Evolutionary conservation across 306 rosid genomes (phyloP), one percentile per base, ranked within the genome.

Genomic region (Acacia acuminata): DNA sequence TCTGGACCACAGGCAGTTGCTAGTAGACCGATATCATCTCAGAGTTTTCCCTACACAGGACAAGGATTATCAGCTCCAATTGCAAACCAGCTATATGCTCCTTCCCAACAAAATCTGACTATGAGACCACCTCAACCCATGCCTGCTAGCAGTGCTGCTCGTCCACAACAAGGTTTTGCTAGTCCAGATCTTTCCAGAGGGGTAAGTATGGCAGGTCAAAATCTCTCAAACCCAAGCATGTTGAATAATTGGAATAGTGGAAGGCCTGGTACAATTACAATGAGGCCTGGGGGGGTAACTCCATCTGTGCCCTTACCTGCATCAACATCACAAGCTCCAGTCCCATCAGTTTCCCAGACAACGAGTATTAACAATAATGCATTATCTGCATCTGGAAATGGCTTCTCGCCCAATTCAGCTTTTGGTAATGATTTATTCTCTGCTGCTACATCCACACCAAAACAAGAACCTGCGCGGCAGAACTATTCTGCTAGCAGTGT

Each of bases 231-330:
- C 87, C 83, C 93, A 65, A 77, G 82, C 78, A 27, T 78, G 64
- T 84, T 95, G 48, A 90, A 85, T 69, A 87, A 90, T 84, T 92
- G 97, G 98, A 92, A 87, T 71, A 67, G 90, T 83, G 92, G 86
- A 78, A 85, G 90, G 77, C 73, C 93, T 16, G 82, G 90, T 58
- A 69, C 76, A 25, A 86, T 82, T 78, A 85, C 96, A 79, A 27
- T 85, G 80, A 89, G 88, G 77, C 91, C 98, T 63, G 86, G 92
- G 73, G 98, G 96, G 65, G 30, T 83, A 13, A 73, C 83, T 72
- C 90, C 94, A 38, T 77, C 97, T 19, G 24, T 72, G 86, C 82
- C 87, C 79, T 87, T 85, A 58, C 69, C 87, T 12, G 77, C 90
- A 6, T 36, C 84, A 42, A 79, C 85, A 58, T 71, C 85, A 38